Percentiles rank a stretch among this genome's conserved stretches.
These are phyloP conservation scores for Sporothrix pallida DNA, from an alignment of 2,329 filamentous ascomycete genomes.

Conservation along the genomic window DNA sequence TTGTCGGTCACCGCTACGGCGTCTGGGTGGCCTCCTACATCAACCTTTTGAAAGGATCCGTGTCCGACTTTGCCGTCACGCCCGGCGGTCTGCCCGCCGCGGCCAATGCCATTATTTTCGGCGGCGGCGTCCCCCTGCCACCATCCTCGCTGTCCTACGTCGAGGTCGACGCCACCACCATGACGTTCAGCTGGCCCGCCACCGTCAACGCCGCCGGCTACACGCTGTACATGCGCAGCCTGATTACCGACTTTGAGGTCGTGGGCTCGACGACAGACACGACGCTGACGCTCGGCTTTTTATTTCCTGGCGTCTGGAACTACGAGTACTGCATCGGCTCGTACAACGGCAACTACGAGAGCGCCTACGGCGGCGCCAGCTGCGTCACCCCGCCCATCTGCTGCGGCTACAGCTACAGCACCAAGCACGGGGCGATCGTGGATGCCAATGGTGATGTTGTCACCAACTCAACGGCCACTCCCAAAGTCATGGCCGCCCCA, in stretches of 20 bases:
- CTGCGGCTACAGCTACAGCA: background rate
- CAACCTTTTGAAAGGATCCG: background rate
- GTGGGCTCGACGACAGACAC: background rate
- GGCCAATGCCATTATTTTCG: background rate
- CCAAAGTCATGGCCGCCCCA: background rate
- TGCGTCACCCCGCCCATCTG: background rate
- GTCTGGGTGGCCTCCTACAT: background rate
- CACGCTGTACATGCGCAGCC: background rate
- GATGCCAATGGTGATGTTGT: background rate
- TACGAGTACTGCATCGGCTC: conserved; percentile 39
- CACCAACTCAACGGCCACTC: background rate
- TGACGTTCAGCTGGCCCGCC: background rate
- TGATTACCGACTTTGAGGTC: background rate
- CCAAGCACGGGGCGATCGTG: background rate
- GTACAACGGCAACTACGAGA: conserved; percentile 38
- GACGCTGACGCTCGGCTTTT: conserved; percentile 28
- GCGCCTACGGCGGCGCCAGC: background rate
- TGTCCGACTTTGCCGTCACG: background rate
- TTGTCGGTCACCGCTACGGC: background rate
- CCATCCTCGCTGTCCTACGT: background rate
- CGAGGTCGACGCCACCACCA: background rate
- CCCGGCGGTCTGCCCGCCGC: background rate
- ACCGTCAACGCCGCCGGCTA: background rate
- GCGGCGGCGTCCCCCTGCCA: background rate
- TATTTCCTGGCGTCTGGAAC: conserved; percentile 38